phyloP scores from a whole-genome alignment of 1,139 yeast species.

The Candida glucosophila region DNA sequence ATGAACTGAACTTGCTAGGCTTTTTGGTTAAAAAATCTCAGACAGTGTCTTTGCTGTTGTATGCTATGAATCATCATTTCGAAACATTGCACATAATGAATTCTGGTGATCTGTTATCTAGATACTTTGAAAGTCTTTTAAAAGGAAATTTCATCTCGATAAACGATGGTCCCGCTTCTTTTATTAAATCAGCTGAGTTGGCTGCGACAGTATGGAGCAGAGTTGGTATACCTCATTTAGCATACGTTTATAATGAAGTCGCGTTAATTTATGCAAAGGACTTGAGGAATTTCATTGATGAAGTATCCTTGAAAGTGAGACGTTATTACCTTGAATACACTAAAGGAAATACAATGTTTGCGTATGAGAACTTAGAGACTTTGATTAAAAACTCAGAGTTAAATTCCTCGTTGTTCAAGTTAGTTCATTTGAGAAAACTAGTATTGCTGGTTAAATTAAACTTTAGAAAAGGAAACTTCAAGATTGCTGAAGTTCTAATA shows the following conservation, averaged over 20 bases:
- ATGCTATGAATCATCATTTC: conserved; percentile 52
- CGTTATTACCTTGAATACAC: conserved; percentile 23
- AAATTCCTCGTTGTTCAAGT: conserved; percentile 26
- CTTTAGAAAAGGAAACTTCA: conserved; percentile 27
- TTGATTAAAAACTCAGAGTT: conserved; percentile 13
- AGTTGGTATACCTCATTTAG: conserved; percentile 38
- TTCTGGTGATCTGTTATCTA: conserved; percentile 39
- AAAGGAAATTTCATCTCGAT: conserved; percentile 48
- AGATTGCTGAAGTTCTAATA: conserved; percentile 17
- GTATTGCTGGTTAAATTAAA: conserved; percentile 28
- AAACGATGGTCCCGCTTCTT: conserved; percentile 27
- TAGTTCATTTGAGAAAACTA: conserved; percentile 28
- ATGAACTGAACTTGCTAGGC: conserved; percentile 52
- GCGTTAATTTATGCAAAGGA: conserved; percentile 25
- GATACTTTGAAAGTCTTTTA: conserved; percentile 43
- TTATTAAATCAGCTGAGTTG: conserved; percentile 39
- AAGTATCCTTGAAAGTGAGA: conserved; percentile 29
- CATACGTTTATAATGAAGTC: conserved; percentile 37
- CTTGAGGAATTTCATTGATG: conserved; percentile 27
- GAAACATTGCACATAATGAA: conserved; percentile 47
- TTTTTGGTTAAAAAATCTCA: conserved; percentile 54
- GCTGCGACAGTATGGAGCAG: conserved; percentile 44
- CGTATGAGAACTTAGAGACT: conserved; percentile 20
- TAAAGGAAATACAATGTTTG: conserved; percentile 31
- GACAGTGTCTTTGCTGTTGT: conserved; percentile 42